phyloP scores from a whole-genome alignment of 257 asterid genomes.

The Gentiana dahurica region DNA sequence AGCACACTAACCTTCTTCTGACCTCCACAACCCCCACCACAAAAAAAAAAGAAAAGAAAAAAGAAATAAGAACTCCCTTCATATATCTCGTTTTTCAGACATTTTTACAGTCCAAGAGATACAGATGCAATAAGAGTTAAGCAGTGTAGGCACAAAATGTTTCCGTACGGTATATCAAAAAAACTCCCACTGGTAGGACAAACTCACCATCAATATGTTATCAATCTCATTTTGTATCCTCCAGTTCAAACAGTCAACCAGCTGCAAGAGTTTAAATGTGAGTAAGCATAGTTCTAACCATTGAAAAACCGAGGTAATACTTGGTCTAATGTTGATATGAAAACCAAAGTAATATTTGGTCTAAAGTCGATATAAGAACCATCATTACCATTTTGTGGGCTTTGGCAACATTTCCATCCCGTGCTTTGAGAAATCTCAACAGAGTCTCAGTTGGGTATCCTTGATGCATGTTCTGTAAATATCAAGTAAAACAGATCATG shows the following conservation, averaged over 20 bases:
- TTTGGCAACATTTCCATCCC: slow-evolving; percentile 60
- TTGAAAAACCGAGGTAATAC: not conserved
- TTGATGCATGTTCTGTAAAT: slow-evolving; percentile 59
- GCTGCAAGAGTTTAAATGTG: slow-evolving; percentile 31
- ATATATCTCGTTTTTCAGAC: no score
- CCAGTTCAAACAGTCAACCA: slow-evolving; percentile 69
- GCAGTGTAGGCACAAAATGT: not conserved
- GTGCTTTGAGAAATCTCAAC: slow-evolving; percentile 79
- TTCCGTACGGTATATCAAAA: not conserved
- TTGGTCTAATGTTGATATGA: not conserved
- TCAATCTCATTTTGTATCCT: slow-evolving; percentile 74
- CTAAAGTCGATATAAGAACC: not conserved
- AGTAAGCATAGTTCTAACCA: not conserved
- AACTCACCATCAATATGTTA: slow-evolving; percentile 59
- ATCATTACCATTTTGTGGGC: slow-evolving; percentile 65
- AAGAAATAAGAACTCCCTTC: no score
- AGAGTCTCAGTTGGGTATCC: slow-evolving; percentile 49
- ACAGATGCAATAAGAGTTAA: not conserved
- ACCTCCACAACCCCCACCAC: no score
- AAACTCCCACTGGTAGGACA: not conserved
- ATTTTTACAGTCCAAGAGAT: not conserved
- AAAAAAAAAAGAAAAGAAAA: no score
- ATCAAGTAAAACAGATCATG: not conserved
- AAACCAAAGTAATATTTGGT: not conserved
- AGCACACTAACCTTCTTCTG: no score